Evolutionary conservation across 768 basidiomycete genomes (phyloP).

Genomic region (Baorangia bicolor): DNA sequence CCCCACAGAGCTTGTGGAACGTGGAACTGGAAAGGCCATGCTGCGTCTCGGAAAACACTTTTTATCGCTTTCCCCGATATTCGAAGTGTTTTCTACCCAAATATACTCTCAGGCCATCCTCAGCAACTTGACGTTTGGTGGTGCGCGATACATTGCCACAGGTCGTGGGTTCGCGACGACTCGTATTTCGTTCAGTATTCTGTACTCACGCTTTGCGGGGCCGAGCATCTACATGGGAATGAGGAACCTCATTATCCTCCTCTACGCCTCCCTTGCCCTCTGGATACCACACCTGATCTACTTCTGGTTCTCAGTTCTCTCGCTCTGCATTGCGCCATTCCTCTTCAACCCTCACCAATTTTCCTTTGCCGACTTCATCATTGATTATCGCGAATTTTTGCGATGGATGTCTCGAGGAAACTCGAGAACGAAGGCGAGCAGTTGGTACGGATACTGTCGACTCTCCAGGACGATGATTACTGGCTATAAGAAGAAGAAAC

Average conservation of each 20-base stretch:
- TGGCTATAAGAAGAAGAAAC: slow-evolving; percentile 98
- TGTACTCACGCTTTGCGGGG: slow-evolving; percentile 98
- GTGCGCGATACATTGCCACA: slow-evolving; percentile 98
- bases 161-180: slow-evolving; percentile 99
- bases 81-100: slow-evolving; percentile 98
- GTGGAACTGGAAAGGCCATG: slow-evolving; percentile 92
- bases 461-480: slow-evolving; percentile 97
- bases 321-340: slow-evolving; percentile 96
- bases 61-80: slow-evolving; percentile 93
- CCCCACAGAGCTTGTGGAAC: slow-evolving; percentile 82
- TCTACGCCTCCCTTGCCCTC: slow-evolving; percentile 88
- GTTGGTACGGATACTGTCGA: slow-evolving; percentile 99
- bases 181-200: slow-evolving; percentile 91
- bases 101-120: slow-evolving; percentile 97
- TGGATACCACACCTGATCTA: slow-evolving; percentile 96
- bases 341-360: slow-evolving; percentile 99
- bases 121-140: slow-evolving; percentile 96
- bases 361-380: slow-evolving; percentile 94
- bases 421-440: slow-evolving; percentile 93
- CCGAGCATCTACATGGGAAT: slow-evolving; percentile 99
- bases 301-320: slow-evolving; percentile 97
- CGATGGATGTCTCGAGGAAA: slow-evolving; percentile 99
- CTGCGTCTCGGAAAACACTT: slow-evolving; percentile 96
- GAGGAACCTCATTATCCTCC: slow-evolving; percentile 85
- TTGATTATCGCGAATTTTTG: slow-evolving; percentile 97